phyloP scores from a whole-genome alignment of 2,329 filamentous ascomycete genomes.

The Pleoardoris graminearum region DNA sequence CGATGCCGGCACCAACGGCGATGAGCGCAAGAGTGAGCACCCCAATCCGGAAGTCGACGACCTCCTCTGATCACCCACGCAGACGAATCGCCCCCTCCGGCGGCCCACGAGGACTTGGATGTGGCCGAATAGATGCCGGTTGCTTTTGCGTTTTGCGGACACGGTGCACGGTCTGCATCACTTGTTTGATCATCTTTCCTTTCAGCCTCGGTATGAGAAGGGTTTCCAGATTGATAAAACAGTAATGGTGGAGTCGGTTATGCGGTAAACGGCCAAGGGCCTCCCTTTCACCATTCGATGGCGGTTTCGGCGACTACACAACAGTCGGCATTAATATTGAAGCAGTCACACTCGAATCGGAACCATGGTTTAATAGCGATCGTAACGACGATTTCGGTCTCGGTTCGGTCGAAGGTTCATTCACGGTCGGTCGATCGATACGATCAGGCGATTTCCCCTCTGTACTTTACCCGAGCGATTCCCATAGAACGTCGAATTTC shows the following conservation, averaged over 20 bases:
- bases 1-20: constrained; percentile 76
- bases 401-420: constrained; percentile 37
- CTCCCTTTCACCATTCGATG: constrained; percentile 28
- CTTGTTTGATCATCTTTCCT: constrained; percentile 21
- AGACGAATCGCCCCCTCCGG: constrained; percentile 75
- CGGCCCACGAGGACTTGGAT: constrained; percentile 88
- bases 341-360: constrained; percentile 42
- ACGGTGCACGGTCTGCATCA: constrained; percentile 13
- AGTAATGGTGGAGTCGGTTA: constrained; percentile 27
- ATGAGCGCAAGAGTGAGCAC: constrained; percentile 81
- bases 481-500: constrained; percentile 37
- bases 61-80: constrained; percentile 41
- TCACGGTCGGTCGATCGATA: constrained; percentile 34
- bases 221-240: constrained; percentile 23
- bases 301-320: constrained; percentile 29
- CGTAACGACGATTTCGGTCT: constrained; percentile 41
- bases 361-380: constrained; percentile 35
- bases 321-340: constrained; percentile 41
- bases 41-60: constrained; percentile 22
- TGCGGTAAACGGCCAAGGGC: constrained; percentile 28
- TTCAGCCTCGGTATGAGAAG: constrained; percentile 20
- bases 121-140: constrained; percentile 70
- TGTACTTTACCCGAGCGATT: constrained; percentile 46
- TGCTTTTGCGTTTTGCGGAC: constrained; percentile 17
- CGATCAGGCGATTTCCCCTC: constrained; percentile 34